Conservation (phyloP, 164 flowering plant genomes). For the Buxus sempervirens region DNA sequence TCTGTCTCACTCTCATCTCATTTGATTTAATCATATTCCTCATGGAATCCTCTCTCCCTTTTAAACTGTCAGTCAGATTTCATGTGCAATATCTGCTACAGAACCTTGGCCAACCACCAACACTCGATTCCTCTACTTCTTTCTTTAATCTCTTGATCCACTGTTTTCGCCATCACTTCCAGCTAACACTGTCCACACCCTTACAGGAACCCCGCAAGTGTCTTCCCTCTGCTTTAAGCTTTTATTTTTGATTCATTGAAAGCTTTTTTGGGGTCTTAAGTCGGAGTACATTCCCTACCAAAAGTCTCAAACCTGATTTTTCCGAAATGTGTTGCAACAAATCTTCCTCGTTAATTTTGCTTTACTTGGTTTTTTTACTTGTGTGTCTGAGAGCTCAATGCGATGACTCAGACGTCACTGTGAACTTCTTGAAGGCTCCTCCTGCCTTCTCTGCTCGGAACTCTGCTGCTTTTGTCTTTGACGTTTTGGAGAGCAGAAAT, state of each 20-base stretch:
- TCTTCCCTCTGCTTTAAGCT: slow-evolving; percentile 7
- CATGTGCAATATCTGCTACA: slow-evolving; percentile 42
- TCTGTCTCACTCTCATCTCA: background rate
- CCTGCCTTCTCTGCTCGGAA: slow-evolving; percentile 34
- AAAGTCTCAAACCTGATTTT: slow-evolving; percentile 6
- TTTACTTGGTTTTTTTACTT: slow-evolving; percentile 39
- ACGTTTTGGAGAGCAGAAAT: slow-evolving; percentile 41
- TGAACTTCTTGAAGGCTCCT: slow-evolving; percentile 63
- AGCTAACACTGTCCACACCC: slow-evolving; percentile 10
- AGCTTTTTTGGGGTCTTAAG: slow-evolving; percentile 5
- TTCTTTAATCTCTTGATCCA: slow-evolving; percentile 3
- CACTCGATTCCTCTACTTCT: slow-evolving; percentile 7
- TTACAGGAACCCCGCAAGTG: slow-evolving; percentile 10
- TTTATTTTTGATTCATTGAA: too few relatives aligned
- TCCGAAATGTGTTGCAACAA: slow-evolving; percentile 42
- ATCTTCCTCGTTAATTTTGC: slow-evolving; percentile 32
- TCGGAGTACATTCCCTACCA: slow-evolving; percentile 14
- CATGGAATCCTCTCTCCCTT: slow-evolving; percentile 8
- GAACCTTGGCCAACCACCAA: slow-evolving; percentile 30
- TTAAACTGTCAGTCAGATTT: slow-evolving; percentile 27
- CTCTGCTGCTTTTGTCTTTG: slow-evolving; percentile 63
- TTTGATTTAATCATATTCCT: background rate
- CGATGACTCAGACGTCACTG: slow-evolving; percentile 38
- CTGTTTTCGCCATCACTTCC: slow-evolving; percentile 4
- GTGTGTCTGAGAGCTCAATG: slow-evolving; percentile 28